Conservation (phyloP, 306 rosid genomes). For the Macrotyloma uniflorum region DNA sequence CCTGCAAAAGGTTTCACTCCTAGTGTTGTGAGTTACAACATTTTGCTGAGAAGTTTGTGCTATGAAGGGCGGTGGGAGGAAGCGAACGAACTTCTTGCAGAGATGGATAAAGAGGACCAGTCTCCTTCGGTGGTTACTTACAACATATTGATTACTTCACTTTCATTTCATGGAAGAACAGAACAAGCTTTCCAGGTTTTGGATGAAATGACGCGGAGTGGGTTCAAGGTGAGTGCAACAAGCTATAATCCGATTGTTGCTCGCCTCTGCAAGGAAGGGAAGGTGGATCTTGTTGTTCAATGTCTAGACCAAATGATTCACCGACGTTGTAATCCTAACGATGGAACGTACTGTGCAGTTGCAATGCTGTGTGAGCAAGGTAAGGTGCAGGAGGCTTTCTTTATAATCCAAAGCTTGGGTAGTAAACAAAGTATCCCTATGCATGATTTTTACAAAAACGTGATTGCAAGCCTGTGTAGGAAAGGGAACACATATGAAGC, state of each 20-base stretch:
- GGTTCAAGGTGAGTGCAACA: constrained; percentile 69
- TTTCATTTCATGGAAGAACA: constrained; percentile 70
- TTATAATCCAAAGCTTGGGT: constrained; percentile 68
- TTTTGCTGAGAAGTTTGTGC: constrained; percentile 74
- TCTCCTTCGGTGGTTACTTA: constrained; percentile 76
- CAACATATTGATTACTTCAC: constrained; percentile 79
- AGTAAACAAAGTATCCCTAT: constrained; percentile 57
- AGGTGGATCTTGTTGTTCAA: constrained; percentile 65
- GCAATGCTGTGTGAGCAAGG: constrained; percentile 76
- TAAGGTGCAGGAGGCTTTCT: constrained; percentile 72
- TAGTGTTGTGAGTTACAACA: constrained; percentile 88
- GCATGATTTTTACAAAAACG: constrained; percentile 61
- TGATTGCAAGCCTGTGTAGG: constrained; percentile 74
- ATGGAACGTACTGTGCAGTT: constrained; percentile 81
- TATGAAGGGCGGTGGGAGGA: constrained; percentile 84
- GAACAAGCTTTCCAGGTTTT: constrained; percentile 80
- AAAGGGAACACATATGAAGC: constrained; percentile 90
- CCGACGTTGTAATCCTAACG: constrained; percentile 64
- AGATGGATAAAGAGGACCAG: constrained; percentile 68
- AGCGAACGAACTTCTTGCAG: constrained; percentile 71
- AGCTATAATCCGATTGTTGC: constrained; percentile 84
- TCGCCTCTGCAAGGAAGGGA: constrained; percentile 73
- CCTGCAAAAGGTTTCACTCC: constrained; percentile 79
- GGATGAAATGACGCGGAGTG: constrained; percentile 71
- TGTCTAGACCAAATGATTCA: constrained; percentile 74